phyloP scores from a whole-genome alignment of 164 flowering plant species.

The Malania oleifera region DNA sequence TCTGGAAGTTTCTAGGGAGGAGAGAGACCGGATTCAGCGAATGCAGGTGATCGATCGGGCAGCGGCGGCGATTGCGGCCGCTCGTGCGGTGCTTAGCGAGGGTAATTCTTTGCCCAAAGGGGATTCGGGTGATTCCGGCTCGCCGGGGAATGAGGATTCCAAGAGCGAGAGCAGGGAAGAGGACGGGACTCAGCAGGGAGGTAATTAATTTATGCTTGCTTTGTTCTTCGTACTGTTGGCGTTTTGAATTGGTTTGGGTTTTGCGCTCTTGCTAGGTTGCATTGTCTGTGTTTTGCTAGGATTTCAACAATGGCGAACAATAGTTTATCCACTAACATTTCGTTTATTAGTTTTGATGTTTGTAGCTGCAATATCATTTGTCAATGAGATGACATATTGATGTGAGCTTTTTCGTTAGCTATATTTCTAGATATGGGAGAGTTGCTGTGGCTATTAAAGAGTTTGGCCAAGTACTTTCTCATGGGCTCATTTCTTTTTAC shows the following conservation, averaged over 20 bases:
- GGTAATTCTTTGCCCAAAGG: neutral
- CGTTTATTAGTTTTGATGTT: too few species aligned
- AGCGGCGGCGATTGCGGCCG: constrained; percentile 90
- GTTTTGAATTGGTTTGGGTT: neutral
- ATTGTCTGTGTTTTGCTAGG: too few species aligned
- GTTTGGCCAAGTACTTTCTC: too few species aligned
- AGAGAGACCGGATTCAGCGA: constrained; percentile 77
- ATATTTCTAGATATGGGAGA: too few species aligned
- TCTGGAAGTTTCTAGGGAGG: constrained; percentile 65
- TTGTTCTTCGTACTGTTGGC: neutral
- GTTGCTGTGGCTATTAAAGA: too few species aligned
- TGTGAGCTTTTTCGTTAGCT: too few species aligned
- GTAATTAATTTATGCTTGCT: constrained; percentile 9
- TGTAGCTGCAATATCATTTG: too few species aligned
- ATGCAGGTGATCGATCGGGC: constrained; percentile 92
- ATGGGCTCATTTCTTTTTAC: too few species aligned
- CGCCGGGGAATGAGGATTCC: neutral
- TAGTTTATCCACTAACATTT: too few species aligned
- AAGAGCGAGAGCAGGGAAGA: constrained; percentile 1
- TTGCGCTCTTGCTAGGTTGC: neutral
- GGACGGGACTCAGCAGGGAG: constrained; percentile 5
- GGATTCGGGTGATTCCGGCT: neutral
- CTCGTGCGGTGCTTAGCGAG: constrained; percentile 54
- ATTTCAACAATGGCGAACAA: too few species aligned
- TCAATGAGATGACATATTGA: too few species aligned